Base-by-base conservation (phyloP, 345 rosid species). In the Lepidium didymum region DNA sequence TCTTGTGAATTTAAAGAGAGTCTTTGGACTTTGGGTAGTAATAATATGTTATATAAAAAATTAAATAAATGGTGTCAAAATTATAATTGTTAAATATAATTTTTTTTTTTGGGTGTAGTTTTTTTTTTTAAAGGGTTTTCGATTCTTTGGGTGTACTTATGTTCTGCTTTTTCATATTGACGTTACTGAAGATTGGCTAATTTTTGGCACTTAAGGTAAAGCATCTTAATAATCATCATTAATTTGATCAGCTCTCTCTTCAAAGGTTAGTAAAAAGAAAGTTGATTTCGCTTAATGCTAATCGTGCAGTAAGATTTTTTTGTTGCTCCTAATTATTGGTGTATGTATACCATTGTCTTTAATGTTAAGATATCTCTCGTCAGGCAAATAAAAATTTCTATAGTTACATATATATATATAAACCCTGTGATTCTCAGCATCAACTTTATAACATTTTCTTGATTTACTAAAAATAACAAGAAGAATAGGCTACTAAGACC, bases 141-240 rank as follows among this genome's bases (percentile, higher is more conserved):
- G n/a, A 25, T 25, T 27, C 45, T 59, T 49, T 49, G 34, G 59
- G 53, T 61, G 51, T 42, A 56, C 16, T 56, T 68, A 69, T 53
- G 25, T 56, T 62, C 18, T 45, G 42, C 51, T 27, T 54, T 55
- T 42, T 50, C 44, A 18, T 36, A 54, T 45, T 51, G 38, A 72
- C 64, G 51, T 72, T 63, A 71, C 38, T 36, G 11, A 63, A 46
- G 69, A 63, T 71, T 54, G 57, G 57, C 41, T 63, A 46, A 63
- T 46, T 42, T 63, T 55, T 45, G 40, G 44, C 33, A 19, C 6
- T 64, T 72, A 18, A 45, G 75, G 70, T 72, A 38, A 64, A 56
- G n/a, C 58, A 72, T 63, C 75, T 6, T 63, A 63, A 63, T 72
- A 55, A 43, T 44, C 69, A 62, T 44, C 75, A 52, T 70, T 62